Evolutionary conservation across 345 rosid genomes (phyloP).

Genomic region (Aurinia saxatilis): DNA sequence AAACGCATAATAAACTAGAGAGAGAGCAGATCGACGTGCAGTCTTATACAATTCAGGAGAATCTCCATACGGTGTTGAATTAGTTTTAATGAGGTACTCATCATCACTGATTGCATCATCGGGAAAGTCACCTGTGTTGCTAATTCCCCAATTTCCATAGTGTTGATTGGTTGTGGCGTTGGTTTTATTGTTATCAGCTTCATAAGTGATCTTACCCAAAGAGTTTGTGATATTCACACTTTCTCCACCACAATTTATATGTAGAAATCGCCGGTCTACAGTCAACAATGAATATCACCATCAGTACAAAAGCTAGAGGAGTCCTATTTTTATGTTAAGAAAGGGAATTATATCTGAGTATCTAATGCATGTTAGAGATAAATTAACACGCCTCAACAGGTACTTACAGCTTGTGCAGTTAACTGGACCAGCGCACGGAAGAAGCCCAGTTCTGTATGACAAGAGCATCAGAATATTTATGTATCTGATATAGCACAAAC

Average conservation of each 20-base stretch:
- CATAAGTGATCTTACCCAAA: not conserved
- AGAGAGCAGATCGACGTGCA: constrained; percentile 55
- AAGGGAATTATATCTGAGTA: not conserved
- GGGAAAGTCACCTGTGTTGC: constrained; percentile 13
- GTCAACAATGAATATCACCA: not conserved
- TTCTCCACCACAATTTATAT: constrained; percentile 28
- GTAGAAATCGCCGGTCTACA: constrained; percentile 20
- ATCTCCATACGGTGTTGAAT: not conserved
- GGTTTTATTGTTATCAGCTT: not conserved
- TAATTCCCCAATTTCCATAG: constrained; percentile 8
- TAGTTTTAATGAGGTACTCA: not conserved
- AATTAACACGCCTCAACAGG: not conserved
- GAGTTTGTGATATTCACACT: not conserved
- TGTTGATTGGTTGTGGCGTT: not conserved
- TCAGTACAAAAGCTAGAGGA: not conserved
- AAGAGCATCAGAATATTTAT: not conserved
- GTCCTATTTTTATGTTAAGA: not conserved
- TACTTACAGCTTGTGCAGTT: not conserved
- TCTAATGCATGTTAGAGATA: not conserved
- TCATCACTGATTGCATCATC: not conserved
- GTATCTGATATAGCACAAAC: not conserved
- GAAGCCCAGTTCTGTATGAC: constrained; percentile 7
- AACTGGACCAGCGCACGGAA: not conserved
- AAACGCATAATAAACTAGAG: constrained; percentile 51
- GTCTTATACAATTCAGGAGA: constrained; percentile 27